phyloP scores from a whole-genome alignment of 2,329 filamentous ascomycete species.

The Pseudogymnoascus sp. region DNA sequence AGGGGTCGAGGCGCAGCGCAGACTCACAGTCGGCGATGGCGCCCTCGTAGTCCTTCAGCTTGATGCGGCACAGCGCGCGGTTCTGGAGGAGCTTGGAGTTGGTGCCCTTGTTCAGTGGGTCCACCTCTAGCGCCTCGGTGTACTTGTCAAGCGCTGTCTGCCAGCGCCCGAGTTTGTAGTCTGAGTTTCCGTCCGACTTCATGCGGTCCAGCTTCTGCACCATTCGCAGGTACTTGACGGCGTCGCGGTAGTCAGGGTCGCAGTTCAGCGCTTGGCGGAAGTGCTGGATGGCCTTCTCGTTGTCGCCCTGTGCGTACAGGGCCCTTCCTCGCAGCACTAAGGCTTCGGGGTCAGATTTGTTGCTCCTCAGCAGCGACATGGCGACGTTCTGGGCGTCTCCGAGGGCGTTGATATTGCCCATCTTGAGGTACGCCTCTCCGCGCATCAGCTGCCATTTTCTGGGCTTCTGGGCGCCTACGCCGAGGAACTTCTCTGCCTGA shows the following conservation, averaged over 20 bases:
- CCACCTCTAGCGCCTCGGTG: slow-evolving; percentile 71
- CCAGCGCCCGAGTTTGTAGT: slow-evolving; percentile 80
- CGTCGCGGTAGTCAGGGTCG: slow-evolving; percentile 85
- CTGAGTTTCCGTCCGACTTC: slow-evolving; percentile 86
- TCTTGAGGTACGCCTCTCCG: slow-evolving; percentile 84
- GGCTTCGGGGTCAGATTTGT: slow-evolving; percentile 88
- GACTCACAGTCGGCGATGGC: slow-evolving; percentile 81
- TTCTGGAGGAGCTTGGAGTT: slow-evolving; percentile 95
- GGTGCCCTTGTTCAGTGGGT: slow-evolving; percentile 80
- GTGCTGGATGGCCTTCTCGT: slow-evolving; percentile 87
- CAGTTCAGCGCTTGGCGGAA: slow-evolving; percentile 83
- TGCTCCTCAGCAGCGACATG: slow-evolving; percentile 75
- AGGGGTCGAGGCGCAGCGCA: slow-evolving; percentile 72
- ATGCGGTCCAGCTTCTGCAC: slow-evolving; percentile 88
- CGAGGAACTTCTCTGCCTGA: slow-evolving; percentile 76
- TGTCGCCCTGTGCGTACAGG: slow-evolving; percentile 86
- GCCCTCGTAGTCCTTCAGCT: slow-evolving; percentile 73
- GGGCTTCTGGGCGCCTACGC: slow-evolving; percentile 65
- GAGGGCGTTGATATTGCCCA: slow-evolving; percentile 80
- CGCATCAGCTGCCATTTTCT: slow-evolving; percentile 92
- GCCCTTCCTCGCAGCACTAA: slow-evolving; percentile 81
- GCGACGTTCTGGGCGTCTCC: slow-evolving; percentile 90
- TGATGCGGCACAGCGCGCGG: slow-evolving; percentile 73
- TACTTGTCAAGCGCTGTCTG: slow-evolving; percentile 79
- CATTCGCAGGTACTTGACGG: slow-evolving; percentile 78